These are phyloP conservation scores for Diversispora eburnea DNA, from an alignment of 192 early-diverging fungal species.

Conservation along the genomic window DNA sequence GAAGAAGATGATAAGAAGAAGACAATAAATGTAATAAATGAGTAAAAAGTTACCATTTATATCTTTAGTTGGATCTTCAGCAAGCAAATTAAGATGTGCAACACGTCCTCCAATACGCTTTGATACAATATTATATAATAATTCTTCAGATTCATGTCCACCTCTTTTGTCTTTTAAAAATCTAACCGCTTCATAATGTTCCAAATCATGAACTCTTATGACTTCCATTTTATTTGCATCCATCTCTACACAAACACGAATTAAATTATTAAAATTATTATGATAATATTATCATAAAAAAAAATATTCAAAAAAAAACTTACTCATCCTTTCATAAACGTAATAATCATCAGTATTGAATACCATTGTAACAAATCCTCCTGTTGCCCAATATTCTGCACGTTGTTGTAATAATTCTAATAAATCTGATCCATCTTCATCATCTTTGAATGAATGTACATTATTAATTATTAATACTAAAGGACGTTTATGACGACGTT, in stretches of 20 bases:
- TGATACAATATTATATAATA: neutral
- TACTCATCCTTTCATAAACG: conserved; percentile 26
- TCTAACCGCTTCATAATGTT: neutral
- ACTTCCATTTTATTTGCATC: conserved; percentile 24
- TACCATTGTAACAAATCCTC: conserved; percentile 11
- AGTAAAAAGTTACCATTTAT: neutral
- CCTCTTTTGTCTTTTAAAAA: conserved; percentile 16
- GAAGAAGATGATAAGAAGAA: neutral
- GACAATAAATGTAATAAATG: neutral
- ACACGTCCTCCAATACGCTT: conserved; percentile 20
- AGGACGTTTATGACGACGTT: neutral
- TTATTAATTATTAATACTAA: conserved; percentile 26
- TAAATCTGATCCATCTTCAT: conserved; percentile 22
- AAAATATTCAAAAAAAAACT: neutral
- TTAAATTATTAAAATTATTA: neutral
- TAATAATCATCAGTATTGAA: conserved; percentile 31
- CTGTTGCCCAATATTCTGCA: conserved; percentile 27
- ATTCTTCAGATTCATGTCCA: conserved; percentile 4
- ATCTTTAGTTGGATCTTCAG: neutral
- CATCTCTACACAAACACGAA: neutral
- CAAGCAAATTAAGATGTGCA: neutral
- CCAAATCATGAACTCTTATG: conserved; percentile 8
- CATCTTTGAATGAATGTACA: conserved; percentile 27
- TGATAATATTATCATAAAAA: neutral
- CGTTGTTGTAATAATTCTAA: conserved; percentile 25